Conservation (phyloP, 257 asterid species). For the Mentha longifolia region DNA sequence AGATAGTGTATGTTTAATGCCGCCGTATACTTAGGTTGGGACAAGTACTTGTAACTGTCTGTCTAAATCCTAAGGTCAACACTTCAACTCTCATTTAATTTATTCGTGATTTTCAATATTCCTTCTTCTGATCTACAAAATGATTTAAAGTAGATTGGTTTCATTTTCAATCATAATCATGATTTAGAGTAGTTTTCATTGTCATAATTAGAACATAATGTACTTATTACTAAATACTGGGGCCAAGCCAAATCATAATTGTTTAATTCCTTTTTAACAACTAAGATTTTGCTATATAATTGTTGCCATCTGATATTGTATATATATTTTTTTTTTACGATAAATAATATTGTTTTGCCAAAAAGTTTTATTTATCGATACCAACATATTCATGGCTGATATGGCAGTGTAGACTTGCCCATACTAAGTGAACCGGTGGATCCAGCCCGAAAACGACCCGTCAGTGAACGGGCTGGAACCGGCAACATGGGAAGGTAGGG, state of each 20-base stretch:
- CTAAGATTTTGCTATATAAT: too few species aligned
- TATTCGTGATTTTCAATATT: neutral
- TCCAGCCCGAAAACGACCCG: too few species aligned
- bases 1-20: conserved; percentile 15
- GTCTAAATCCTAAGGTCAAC: conserved; percentile 13
- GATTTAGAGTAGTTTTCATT: neutral
- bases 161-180: conserved; percentile 18
- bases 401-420: too few species aligned
- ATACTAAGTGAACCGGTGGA: too few species aligned
- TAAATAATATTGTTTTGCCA: too few species aligned
- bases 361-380: too few species aligned
- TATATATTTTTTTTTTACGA: too few species aligned
- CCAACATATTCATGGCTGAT: too few species aligned
- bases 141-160: neutral
- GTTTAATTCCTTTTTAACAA: neutral
- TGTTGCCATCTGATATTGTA: too few species aligned
- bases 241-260: neutral
- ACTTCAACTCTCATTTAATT: conserved; percentile 12
- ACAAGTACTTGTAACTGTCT: neutral
- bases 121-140: neutral
- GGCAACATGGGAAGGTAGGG: too few species aligned
- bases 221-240: neutral
- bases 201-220: neutral
- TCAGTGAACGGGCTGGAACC: too few species aligned
- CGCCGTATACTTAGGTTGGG: conserved; percentile 33